Evolutionary conservation across 495 filamentous ascomycete species (phyloP).

Genomic region (Neurospora tetrasperma): DNA sequence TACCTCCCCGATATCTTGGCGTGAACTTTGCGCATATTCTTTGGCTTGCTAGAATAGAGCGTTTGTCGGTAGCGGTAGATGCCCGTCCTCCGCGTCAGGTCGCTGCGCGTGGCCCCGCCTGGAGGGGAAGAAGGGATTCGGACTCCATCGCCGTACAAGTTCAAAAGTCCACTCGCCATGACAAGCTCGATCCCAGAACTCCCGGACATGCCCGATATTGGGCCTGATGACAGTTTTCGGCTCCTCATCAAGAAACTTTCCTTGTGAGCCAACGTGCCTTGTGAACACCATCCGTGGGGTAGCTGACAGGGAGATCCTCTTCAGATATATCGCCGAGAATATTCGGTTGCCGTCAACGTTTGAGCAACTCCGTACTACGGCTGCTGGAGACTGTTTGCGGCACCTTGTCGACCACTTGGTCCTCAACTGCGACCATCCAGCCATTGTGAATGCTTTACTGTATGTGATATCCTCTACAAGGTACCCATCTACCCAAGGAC

Average conservation of each 20-base stretch:
- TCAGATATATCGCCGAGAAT: slow-evolving; percentile 54
- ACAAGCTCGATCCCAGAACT: neutral
- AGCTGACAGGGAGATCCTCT: slow-evolving; percentile 1
- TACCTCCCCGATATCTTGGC: neutral
- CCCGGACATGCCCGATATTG: slow-evolving; percentile 51
- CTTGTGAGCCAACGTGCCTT: slow-evolving; percentile 33
- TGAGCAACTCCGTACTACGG: slow-evolving; percentile 63
- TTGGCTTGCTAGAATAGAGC: neutral
- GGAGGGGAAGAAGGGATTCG: slow-evolving; percentile 9
- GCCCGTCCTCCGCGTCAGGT: slow-evolving; percentile 36
- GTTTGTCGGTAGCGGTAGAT: slow-evolving; percentile 14
- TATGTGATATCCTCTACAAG: slow-evolving; percentile 28
- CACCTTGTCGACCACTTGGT: slow-evolving; percentile 56
- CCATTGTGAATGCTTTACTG: slow-evolving; percentile 71
- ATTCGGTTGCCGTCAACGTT: slow-evolving; percentile 63
- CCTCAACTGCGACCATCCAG: slow-evolving; percentile 56
- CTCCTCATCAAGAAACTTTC: slow-evolving; percentile 61
- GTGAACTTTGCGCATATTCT: neutral
- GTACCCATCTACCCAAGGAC: neutral
- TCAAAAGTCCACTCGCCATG: slow-evolving; percentile 9
- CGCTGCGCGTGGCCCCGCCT: slow-evolving; percentile 16
- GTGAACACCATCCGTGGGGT: neutral
- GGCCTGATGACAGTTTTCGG: slow-evolving; percentile 51
- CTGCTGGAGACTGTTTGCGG: slow-evolving; percentile 53
- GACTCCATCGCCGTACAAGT: slow-evolving; percentile 18